A percentile compares a stretch with the other conserved stretches of the same genome.
Evolutionary conservation across 2,329 filamentous ascomycete species (phyloP).

Genomic region (Madurella fahalii): DNA sequence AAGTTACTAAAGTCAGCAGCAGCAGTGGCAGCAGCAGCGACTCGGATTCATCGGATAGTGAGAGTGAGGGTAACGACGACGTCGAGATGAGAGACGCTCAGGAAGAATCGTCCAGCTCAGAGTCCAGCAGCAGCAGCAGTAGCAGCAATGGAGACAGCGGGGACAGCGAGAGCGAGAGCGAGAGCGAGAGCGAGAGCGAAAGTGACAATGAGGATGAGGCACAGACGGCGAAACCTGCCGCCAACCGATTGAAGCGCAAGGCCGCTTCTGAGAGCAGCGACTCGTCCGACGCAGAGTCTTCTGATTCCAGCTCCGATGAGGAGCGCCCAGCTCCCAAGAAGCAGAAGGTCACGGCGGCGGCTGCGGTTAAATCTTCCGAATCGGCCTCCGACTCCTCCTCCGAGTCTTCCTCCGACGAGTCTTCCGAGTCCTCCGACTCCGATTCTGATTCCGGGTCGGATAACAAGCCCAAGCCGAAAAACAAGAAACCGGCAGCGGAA

Average conservation of each 20-base stretch:
- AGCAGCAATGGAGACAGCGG: conserved; percentile 26
- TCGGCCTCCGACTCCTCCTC: conserved; percentile 35
- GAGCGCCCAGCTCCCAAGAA: conserved; percentile 52
- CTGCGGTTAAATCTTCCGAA: conserved; percentile 37
- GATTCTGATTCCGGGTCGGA: conserved; percentile 24
- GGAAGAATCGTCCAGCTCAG: conserved; percentile 28
- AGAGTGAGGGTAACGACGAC: conserved; percentile 34
- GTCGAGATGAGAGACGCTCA: conserved; percentile 46
- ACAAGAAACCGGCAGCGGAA: conserved; percentile 46
- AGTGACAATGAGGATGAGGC: conserved; percentile 32
- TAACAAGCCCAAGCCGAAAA: conserved; percentile 32
- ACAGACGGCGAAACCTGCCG: conserved; percentile 25
- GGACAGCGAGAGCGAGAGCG: conserved; percentile 18
- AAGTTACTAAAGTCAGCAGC: conserved; percentile 33
- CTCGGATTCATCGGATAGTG: conserved; percentile 31
- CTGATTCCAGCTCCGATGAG: conserved; percentile 42
- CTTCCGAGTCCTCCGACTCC: conserved; percentile 31
- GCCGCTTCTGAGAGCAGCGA: conserved; percentile 40
- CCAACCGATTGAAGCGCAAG: conserved; percentile 53
- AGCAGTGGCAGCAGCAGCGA: conserved; percentile 35
- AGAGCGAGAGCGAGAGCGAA: conserved; percentile 32
- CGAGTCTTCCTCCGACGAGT: conserved; percentile 26
- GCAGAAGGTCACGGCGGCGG: conserved; percentile 34
- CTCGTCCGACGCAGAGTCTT: conserved; percentile 32
- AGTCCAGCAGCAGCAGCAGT: conserved; percentile 31